Evolutionary conservation across 2,329 filamentous ascomycete genomes (phyloP), one percentile per base, ranked within the genome.

Genomic region (Cytospora schulzeri): DNA sequence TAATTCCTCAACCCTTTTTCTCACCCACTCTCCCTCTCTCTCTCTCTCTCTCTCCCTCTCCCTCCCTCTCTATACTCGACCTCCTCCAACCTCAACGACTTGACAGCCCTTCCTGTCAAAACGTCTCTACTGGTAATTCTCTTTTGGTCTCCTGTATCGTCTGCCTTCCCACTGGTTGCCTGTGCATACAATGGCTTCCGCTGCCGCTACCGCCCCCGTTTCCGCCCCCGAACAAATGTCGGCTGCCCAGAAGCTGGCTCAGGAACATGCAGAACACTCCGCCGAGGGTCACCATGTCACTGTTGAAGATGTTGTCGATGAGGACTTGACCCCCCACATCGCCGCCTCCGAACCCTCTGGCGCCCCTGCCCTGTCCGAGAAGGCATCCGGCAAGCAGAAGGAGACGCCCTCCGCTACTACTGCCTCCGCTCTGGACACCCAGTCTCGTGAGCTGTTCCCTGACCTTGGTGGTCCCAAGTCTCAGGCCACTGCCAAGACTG

Each of bases 361-460:
- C 69, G 78, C 80, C 60, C 78, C 82, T 62, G 79, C 79, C 55
- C 75, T 83, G 71, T 86, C 86, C 66, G 79, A 85, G 59, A 91
- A 90, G 77, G 83, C 86, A 66, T 85, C 86, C 53, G 87, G 85
- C 60, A 92, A 91, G 80, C 87, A 90, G 74, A 89, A 88, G 75
- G 64, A 66, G 64, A 51, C 65, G 31, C 38, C 61, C 57, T 48
- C 64, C 19, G 62, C 57, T 51, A 31, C 61, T n/a, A 22, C 61
- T n/a, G 51, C 77, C 35, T 77, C 79, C 52, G 71, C 82, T 60
- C 80, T 97, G 67, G 92, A 98, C 76, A 93, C 92, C 24, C 85
- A 91, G 73, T 96, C 92, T 22, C 91, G 96, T 74, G 93, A 98
- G 77, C 82, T 91, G 66, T 99, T 99, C 83, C 95, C 95, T n/a